Evolutionary conservation across 495 filamentous ascomycete genomes (phyloP).

Genomic region (Daldinia bambusicola): DNA sequence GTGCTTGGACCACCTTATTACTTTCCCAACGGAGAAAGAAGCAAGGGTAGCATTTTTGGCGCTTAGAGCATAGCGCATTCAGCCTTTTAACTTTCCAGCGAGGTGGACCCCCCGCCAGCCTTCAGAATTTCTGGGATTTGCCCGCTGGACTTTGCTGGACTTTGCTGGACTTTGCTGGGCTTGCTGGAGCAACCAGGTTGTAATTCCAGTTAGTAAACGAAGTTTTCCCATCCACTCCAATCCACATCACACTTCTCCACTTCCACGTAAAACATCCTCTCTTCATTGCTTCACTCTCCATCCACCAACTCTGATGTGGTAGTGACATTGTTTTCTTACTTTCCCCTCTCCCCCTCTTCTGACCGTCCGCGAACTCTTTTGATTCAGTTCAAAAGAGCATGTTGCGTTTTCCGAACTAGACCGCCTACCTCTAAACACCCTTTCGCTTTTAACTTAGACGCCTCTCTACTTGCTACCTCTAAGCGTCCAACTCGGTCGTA

Average conservation of each 20-base stretch:
- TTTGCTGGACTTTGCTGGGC: slow-evolving; percentile 24
- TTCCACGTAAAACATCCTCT: slow-evolving; percentile 23
- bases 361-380: slow-evolving; percentile 24
- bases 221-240: slow-evolving; percentile 23
- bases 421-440: background rate
- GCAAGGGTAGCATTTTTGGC: background rate
- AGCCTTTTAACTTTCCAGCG: slow-evolving; percentile 29
- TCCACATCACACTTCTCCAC: slow-evolving; percentile 16
- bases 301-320: slow-evolving; percentile 28
- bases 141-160: background rate
- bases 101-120: slow-evolving; percentile 34
- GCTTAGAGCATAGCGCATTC: slow-evolving; percentile 16
- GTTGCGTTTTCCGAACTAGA: slow-evolving; percentile 16
- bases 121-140: slow-evolving; percentile 34
- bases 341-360: slow-evolving; percentile 4
- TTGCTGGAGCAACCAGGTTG: slow-evolving; percentile 30
- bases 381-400: slow-evolving; percentile 25
- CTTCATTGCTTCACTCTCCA: slow-evolving; percentile 3
- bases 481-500: slow-evolving; percentile 17
- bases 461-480: background rate
- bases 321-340: background rate
- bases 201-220: slow-evolving; percentile 9
- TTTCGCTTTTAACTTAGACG: slow-evolving; percentile 1
- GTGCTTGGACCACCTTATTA: background rate
- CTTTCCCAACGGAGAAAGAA: background rate